A percentile compares a stretch with the other conserved stretches of the same genome.
Evolutionary conservation across 352 stramenopile species (phyloP).

Genomic region (Globisporangium carolinianum): DNA sequence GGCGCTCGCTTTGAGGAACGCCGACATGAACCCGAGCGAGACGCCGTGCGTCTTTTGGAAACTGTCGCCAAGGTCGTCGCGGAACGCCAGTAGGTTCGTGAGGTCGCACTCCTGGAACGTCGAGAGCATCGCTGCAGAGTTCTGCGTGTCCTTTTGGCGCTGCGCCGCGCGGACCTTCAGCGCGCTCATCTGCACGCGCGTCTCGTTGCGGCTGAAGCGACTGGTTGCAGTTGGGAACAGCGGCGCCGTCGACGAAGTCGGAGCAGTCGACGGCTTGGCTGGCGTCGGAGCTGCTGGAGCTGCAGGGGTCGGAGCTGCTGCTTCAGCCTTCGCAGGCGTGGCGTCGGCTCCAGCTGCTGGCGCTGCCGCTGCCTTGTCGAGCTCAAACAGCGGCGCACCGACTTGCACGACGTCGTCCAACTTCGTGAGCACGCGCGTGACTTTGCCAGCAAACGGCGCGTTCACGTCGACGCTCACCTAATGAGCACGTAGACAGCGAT

Average conservation of each 20-base stretch:
- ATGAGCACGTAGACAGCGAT: not conserved
- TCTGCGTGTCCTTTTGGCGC: conserved; percentile 97
- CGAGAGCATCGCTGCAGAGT: conserved; percentile 96
- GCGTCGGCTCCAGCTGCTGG: conserved; percentile 13
- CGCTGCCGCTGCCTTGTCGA: conserved; percentile 75
- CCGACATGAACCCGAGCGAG: conserved; percentile 98
- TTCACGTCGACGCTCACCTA: conserved; percentile 90
- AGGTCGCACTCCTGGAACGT: conserved; percentile 99
- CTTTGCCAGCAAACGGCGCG: conserved; percentile 82
- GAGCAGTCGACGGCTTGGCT: conserved; percentile 6
- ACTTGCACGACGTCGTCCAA: conserved; percentile 96
- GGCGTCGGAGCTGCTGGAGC: conserved; percentile 12
- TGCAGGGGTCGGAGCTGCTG: conserved; percentile 12
- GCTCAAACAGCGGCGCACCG: conserved; percentile 84
- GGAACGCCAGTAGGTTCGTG: conserved; percentile 92
- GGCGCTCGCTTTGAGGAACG: conserved; percentile 96
- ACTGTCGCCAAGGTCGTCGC: conserved; percentile 85
- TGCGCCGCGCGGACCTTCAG: conserved; percentile 94
- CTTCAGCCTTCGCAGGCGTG: conserved; percentile 17
- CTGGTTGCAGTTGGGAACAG: conserved; percentile 6
- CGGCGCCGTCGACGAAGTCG: conserved; percentile 12
- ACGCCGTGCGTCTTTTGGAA: conserved; percentile 97
- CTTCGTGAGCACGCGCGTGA: conserved; percentile 92
- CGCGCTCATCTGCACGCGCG: conserved; percentile 92
- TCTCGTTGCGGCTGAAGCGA: conserved; percentile 64